phyloP scores from a whole-genome alignment of 2,329 filamentous ascomycete species.

The Trichoderma lentiforme region DNA sequence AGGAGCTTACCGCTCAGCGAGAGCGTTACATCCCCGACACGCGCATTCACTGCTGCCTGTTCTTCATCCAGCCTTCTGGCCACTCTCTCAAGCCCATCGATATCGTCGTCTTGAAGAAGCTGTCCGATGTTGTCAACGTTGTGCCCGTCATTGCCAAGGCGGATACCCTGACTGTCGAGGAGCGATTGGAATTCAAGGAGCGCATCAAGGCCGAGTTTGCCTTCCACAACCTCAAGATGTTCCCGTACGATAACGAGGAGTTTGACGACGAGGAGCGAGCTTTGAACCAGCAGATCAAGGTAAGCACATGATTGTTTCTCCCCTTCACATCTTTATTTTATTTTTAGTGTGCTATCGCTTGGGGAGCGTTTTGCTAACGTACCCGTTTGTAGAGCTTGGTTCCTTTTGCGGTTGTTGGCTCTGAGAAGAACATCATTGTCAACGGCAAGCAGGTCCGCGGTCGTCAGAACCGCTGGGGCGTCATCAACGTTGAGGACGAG shows the following conservation, averaged over 20 bases:
- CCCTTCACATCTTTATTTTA: not conserved
- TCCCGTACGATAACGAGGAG: constrained; percentile 99
- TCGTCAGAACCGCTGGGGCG: constrained; percentile 98
- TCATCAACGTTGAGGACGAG: constrained; percentile 99
- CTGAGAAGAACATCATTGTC: constrained; percentile 96
- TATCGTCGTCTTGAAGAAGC: constrained; percentile 99
- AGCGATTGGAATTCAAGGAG: constrained; percentile 96
- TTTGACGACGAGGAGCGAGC: constrained; percentile 94
- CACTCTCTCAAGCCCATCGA: constrained; percentile 99
- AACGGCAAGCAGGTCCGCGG: constrained; percentile 96
- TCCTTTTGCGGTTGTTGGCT: constrained; percentile 96
- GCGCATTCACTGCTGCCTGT: constrained; percentile 97
- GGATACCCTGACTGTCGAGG: constrained; percentile 91
- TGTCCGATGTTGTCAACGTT: constrained; percentile 98
- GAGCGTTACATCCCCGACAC: constrained; percentile 99
- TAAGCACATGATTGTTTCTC: constrained; percentile 39
- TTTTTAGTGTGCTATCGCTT: not conserved
- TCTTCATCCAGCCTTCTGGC: constrained; percentile 98
- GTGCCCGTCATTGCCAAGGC: constrained; percentile 99
- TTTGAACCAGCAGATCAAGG: constrained; percentile 95
- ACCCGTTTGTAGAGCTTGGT: constrained; percentile 69
- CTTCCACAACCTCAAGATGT: constrained; percentile 99
- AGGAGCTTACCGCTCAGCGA: constrained; percentile 98
- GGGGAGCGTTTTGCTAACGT: not conserved
- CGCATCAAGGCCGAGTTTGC: constrained; percentile 99